Evolutionary conservation across 306 rosid genomes (phyloP).

Genomic region (Aeschynomene evenia): DNA sequence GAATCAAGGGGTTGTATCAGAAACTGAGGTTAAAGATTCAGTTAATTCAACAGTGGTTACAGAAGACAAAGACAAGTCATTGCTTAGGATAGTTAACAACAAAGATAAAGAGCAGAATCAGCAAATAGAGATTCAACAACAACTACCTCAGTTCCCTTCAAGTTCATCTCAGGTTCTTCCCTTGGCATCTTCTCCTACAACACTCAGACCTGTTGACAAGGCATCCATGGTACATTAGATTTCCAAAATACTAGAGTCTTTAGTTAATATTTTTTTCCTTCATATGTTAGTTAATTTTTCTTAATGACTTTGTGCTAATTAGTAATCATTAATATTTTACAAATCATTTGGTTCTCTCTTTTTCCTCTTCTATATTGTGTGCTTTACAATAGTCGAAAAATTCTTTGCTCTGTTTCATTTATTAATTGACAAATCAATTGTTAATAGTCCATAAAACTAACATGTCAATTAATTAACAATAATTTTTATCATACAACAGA

Average conservation of each 20-base stretch:
- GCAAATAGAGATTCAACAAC: slow-evolving; percentile 50
- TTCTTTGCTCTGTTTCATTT: too few relatives aligned
- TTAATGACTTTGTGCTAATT: slow-evolving; percentile 41
- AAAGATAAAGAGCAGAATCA: slow-evolving; percentile 53
- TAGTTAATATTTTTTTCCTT: slow-evolving; percentile 41
- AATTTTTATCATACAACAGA: too few relatives aligned
- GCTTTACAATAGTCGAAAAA: too few relatives aligned
- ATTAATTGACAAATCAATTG: too few relatives aligned
- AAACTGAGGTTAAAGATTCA: slow-evolving; percentile 28
- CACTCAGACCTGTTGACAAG: slow-evolving; percentile 38
- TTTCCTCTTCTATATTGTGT: background rate
- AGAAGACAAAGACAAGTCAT: slow-evolving; percentile 41
- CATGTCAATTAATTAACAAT: too few relatives aligned
- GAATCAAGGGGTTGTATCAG: slow-evolving; percentile 26
- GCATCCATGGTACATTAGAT: slow-evolving; percentile 42
- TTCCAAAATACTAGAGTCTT: slow-evolving; percentile 20
- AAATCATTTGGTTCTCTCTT: background rate
- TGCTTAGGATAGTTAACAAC: slow-evolving; percentile 41
- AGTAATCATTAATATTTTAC: slow-evolving; percentile 25
- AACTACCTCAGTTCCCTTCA: slow-evolving; percentile 48
- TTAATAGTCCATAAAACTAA: too few relatives aligned
- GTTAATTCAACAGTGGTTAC: slow-evolving; percentile 7
- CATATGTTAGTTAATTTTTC: slow-evolving; percentile 20
- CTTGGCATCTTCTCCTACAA: slow-evolving; percentile 62
- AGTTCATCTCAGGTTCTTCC: slow-evolving; percentile 74